Evolutionary conservation across 257 asterid genomes (phyloP).

Genomic region (Nicotiana otophora): DNA sequence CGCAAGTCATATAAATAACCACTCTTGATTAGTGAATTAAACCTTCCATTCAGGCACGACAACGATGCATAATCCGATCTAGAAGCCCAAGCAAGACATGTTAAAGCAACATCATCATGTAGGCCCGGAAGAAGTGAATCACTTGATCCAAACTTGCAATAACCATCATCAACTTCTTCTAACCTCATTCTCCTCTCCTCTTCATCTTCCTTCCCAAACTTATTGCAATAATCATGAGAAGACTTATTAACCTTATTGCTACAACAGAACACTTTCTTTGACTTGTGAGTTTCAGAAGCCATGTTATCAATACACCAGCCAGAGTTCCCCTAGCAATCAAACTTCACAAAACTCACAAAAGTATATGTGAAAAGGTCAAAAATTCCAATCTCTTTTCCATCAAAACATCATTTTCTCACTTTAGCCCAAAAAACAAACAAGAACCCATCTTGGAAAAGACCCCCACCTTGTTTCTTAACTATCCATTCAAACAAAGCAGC

Average conservation of each 20-base stretch:
- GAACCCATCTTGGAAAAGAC: background rate
- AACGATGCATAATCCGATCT: conserved; percentile 40
- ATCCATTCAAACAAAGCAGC: background rate
- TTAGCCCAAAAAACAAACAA: background rate
- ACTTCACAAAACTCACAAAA: background rate
- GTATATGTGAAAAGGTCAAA: background rate
- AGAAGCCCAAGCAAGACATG: conserved; percentile 4
- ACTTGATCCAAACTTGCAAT: background rate
- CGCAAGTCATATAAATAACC: conserved; percentile 70
- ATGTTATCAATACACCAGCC: background rate
- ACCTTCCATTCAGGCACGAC: conserved; percentile 51
- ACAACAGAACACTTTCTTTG: background rate
- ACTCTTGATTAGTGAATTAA: conserved; percentile 44
- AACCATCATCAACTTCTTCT: conserved; percentile 4
- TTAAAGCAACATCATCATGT: conserved; percentile 8
- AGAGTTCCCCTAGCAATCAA: background rate
- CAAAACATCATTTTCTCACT: background rate
- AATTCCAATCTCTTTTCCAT: background rate
- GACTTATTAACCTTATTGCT: background rate
- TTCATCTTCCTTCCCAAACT: background rate
- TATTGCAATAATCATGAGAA: background rate
- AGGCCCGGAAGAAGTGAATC: conserved; percentile 11
- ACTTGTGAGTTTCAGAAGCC: background rate
- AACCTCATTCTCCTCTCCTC: background rate
- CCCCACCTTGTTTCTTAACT: background rate